Conservation (phyloP, 352 stramenopile genomes). For the Blastocystis sp. region DNA sequence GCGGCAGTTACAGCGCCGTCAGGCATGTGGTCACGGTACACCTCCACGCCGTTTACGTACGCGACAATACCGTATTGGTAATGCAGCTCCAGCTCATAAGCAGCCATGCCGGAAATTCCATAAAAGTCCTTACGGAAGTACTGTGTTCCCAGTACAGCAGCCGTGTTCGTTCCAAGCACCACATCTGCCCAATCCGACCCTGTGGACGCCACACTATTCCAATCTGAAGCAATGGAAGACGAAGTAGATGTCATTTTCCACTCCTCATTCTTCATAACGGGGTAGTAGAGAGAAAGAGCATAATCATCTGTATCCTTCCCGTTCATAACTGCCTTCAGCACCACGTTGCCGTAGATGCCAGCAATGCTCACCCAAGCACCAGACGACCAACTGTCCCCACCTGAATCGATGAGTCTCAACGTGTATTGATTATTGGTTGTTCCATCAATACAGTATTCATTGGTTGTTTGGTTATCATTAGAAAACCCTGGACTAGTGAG, state of each 20-base stretch:
- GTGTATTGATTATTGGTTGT: background rate
- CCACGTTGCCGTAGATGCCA: slow-evolving; percentile 46
- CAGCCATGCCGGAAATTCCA: slow-evolving; percentile 28
- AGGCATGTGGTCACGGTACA: slow-evolving; percentile 66
- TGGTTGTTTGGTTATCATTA: too few species aligned
- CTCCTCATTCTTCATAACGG: background rate
- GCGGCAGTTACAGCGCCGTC: background rate
- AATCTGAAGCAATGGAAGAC: slow-evolving; percentile 1
- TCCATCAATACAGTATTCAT: slow-evolving; percentile 16
- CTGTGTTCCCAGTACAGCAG: slow-evolving; percentile 1
- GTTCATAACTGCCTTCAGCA: slow-evolving; percentile 21
- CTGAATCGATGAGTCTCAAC: slow-evolving; percentile 7
- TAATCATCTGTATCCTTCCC: background rate
- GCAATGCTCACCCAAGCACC: slow-evolving; percentile 8
- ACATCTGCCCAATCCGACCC: background rate
- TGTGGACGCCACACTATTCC: background rate
- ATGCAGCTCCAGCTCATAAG: slow-evolving; percentile 28
- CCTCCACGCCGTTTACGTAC: slow-evolving; percentile 54
- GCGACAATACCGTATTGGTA: slow-evolving; percentile 53
- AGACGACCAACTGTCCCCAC: background rate
- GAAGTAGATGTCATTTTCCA: slow-evolving; percentile 42
- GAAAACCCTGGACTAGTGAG: too few species aligned
- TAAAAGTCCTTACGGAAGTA: slow-evolving; percentile 44
- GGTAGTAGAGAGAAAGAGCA: slow-evolving; percentile 39
- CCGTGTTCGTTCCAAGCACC: background rate